A percentile compares a stretch with the other conserved stretches of the same genome.
Evolutionary conservation across 2,329 filamentous ascomycete genomes (phyloP).

Genomic region (Davidsoniella australis): DNA sequence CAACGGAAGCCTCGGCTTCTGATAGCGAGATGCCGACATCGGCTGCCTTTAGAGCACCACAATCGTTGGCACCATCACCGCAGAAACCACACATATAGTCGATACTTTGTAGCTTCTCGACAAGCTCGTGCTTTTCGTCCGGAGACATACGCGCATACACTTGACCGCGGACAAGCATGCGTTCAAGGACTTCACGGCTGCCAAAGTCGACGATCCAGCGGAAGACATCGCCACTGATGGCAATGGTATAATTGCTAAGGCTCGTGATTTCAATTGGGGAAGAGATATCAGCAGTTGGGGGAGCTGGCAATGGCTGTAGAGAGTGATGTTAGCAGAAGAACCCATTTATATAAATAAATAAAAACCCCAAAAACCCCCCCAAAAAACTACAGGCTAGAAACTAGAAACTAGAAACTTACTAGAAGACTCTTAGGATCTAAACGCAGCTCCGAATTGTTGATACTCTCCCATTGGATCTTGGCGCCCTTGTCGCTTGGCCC

Average conservation of each 20-base stretch:
- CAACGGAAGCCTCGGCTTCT: constrained; percentile 92
- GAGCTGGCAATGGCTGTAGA: constrained; percentile 48
- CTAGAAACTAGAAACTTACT: constrained; percentile 30
- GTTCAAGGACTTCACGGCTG: constrained; percentile 56
- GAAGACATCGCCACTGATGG: constrained; percentile 85
- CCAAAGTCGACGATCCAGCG: constrained; percentile 92
- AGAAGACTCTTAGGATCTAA: constrained; percentile 65
- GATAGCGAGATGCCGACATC: constrained; percentile 95
- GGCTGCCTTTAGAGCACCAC: constrained; percentile 86
- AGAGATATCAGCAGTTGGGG: constrained; percentile 59
- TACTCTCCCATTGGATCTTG: constrained; percentile 74
- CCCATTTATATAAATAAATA: not conserved
- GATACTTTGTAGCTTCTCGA: constrained; percentile 91
- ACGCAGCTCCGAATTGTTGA: constrained; percentile 55
- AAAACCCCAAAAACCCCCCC: too few species aligned
- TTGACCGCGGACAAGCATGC: constrained; percentile 82
- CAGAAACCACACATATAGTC: constrained; percentile 94
- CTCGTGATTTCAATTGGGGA: constrained; percentile 72
- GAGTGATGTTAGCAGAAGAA: not conserved
- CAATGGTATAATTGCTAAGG: constrained; percentile 70
- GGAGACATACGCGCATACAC: constrained; percentile 98
- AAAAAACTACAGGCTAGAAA: not conserved
- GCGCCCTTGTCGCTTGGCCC: constrained; percentile 26
- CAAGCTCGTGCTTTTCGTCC: constrained; percentile 93
- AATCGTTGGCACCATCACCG: constrained; percentile 94